These are phyloP conservation scores for Phaeosphaeriaceae sp. DNA, from an alignment of 2,329 filamentous ascomycete species.

Conservation along the genomic window DNA sequence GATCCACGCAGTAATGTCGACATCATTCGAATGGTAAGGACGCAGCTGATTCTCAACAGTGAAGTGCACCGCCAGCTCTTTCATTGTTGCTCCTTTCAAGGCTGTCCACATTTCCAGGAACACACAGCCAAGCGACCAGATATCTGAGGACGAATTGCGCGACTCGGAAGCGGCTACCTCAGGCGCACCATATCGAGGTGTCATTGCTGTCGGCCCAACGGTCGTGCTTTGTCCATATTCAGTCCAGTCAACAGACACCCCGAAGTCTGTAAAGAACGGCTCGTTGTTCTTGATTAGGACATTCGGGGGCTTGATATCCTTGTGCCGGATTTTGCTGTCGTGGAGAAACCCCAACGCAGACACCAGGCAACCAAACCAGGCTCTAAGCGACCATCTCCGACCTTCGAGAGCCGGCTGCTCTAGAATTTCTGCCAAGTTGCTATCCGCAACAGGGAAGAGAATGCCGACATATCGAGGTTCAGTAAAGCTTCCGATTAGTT, in stretches of 20 bases:
- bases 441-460: conserved; percentile 29
- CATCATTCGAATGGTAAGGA: background rate
- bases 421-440: conserved; percentile 25
- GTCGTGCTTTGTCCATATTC: conserved; percentile 20
- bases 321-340: conserved; percentile 19
- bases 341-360: conserved; percentile 19
- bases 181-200: conserved; percentile 25
- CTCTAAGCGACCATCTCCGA: conserved; percentile 14
- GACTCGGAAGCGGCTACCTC: conserved; percentile 18
- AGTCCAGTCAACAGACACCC: conserved; percentile 18
- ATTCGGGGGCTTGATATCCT: conserved; percentile 27
- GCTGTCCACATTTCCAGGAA: conserved; percentile 27
- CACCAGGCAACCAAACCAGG: conserved; percentile 20
- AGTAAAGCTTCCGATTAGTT: conserved; percentile 39
- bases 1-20: background rate
- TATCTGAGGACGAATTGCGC: conserved; percentile 26
- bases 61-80: background rate
- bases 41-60: background rate
- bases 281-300: conserved; percentile 16
- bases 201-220: conserved; percentile 11
- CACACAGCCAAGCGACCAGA: conserved; percentile 31
- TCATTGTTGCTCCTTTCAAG: conserved; percentile 1
- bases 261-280: conserved; percentile 30
- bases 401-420: background rate
- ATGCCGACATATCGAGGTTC: conserved; percentile 37